Evolutionary conservation across 148 eudicot genomes (phyloP).

Genomic region (Polygonum maritimum): DNA sequence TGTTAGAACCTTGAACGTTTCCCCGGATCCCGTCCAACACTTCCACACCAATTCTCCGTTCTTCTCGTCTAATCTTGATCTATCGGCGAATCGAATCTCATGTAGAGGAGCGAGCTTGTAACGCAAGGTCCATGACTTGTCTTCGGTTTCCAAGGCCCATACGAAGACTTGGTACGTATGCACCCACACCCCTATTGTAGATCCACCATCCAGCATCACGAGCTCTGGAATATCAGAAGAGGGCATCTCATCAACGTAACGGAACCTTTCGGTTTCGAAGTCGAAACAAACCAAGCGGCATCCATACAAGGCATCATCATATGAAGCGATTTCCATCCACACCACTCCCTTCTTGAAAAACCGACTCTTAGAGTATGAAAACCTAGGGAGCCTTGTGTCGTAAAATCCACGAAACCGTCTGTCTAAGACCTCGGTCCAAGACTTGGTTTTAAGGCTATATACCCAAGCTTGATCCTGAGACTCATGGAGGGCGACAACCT

Average conservation of each 20-base stretch:
- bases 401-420: background rate
- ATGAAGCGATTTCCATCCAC: background rate
- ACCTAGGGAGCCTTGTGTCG: background rate
- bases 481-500: background rate
- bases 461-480: background rate
- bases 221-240: background rate
- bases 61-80: too few relatives aligned
- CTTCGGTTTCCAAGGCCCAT: background rate
- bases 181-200: background rate
- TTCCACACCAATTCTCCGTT: too few relatives aligned
- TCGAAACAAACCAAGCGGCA: background rate
- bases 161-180: background rate
- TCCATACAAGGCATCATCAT: background rate
- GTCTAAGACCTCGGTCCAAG: background rate
- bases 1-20: too few relatives aligned
- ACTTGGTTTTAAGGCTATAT: background rate
- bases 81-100: too few relatives aligned
- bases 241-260: background rate
- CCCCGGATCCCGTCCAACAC: too few relatives aligned
- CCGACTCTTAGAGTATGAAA: background rate
- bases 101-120: too few relatives aligned
- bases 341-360: background rate
- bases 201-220: background rate
- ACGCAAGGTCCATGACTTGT: background rate
- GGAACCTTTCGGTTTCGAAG: background rate